phyloP scores from a whole-genome alignment of 1,139 yeast species.

The Yarrowia galli region DNA sequence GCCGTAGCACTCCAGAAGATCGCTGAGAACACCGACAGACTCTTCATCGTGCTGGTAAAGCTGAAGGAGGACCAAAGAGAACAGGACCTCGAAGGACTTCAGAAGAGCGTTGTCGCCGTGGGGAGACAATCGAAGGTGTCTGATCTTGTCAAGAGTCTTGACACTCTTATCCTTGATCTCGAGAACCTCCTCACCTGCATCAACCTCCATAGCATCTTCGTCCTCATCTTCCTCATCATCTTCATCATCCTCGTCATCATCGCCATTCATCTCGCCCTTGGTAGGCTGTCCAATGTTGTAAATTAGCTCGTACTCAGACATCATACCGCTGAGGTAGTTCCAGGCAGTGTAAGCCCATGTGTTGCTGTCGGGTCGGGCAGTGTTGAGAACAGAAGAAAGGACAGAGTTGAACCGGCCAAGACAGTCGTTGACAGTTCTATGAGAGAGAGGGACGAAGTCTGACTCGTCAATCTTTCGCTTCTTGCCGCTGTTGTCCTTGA shows the following conservation, averaged over 20 bases:
- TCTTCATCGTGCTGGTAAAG: constrained; percentile 77
- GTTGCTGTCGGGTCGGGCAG: constrained; percentile 55
- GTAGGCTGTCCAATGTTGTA: constrained; percentile 47
- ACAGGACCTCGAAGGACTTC: constrained; percentile 71
- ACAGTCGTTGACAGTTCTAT: constrained; percentile 44
- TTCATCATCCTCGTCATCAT: constrained; percentile 46
- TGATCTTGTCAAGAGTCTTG: constrained; percentile 58
- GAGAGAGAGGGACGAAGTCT: constrained; percentile 41
- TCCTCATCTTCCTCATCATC: constrained; percentile 49
- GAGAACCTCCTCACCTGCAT: constrained; percentile 45
- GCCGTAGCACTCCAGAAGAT: constrained; percentile 58
- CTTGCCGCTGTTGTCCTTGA: constrained; percentile 49
- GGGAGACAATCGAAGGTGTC: constrained; percentile 52
- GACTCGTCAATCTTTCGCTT: constrained; percentile 29
- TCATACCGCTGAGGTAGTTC: constrained; percentile 19
- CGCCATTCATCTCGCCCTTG: constrained; percentile 45
- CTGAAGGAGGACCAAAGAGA: constrained; percentile 80
- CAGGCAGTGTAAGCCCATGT: constrained; percentile 64
- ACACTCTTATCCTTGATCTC: constrained; percentile 61
- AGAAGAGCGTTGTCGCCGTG: constrained; percentile 55
- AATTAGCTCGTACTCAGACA: constrained; percentile 22
- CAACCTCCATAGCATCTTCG: constrained; percentile 48
- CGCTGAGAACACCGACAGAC: constrained; percentile 76
- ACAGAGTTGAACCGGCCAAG: constrained; percentile 70
- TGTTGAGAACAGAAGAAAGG: constrained; percentile 55